Evolutionary conservation across 1,139 yeast genomes (phyloP), one percentile per base, ranked within the genome.

Genomic region (Hemisphaericaspora subhashii): DNA sequence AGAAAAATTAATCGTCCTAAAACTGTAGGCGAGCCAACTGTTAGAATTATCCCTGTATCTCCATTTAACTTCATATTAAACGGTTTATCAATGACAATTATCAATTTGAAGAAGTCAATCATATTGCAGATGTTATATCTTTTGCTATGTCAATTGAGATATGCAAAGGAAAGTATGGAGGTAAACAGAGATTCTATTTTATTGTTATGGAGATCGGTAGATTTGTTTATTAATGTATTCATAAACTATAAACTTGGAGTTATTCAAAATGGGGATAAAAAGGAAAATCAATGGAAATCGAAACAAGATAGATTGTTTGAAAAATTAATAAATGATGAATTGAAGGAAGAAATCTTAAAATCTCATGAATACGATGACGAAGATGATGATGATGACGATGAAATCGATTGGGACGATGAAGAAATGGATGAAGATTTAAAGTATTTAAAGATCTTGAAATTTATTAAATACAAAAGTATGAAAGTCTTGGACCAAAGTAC

Each of bases 371-470:
- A 56, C 26, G 66, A 61, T n/a, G 69, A 66, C 3, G 66, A 64
- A 16, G 72, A 63, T 16, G 62, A 58, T 10, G 54, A 48, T 8
- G 54, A 51, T 31, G 53, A 48, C 7, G 54, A 50, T 29, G 49
- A 45, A 7, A 69, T 71, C 12, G 77, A 72, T 49, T 72, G 77
- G 77, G 78, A 72, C 43, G 75, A 72, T 47, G 77, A 72, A 46
- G 68, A 69, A 24, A 61, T 72, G 71, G 76, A 71, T 48, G 78
- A 72, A 48, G 77, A 72, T 48, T 62, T 71, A 54, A 72, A 72
- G 47, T 71, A 67, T 41, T 55, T 72, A 46, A 70, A 69, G 39
- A 65, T 70, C 11, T 55, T 72, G 46, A 70, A 72, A 46, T 70
- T 66, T 48, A 57, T 72, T 41, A 64, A 69, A 53, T 71, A 72